Conservation (phyloP, 2,329 filamentous ascomycete genomes). For the Verticillium tricorpus region DNA sequence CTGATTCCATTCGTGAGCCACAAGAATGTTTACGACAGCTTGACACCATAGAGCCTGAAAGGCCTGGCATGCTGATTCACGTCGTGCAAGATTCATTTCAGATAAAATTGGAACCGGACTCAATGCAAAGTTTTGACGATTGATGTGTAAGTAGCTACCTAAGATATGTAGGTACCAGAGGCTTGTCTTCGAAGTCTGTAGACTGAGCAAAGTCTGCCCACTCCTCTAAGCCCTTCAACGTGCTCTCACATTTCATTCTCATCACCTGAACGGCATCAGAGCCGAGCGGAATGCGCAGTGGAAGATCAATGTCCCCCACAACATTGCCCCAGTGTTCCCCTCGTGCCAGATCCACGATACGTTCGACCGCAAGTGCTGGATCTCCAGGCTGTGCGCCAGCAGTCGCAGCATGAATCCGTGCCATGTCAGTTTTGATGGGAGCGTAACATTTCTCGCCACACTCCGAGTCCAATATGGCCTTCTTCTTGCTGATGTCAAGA, state of each 20-base stretch:
- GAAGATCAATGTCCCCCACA: not conserved
- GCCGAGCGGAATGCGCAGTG: constrained; percentile 1
- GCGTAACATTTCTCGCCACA: constrained; percentile 19
- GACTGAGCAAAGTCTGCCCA: constrained; percentile 1
- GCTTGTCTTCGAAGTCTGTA: not conserved
- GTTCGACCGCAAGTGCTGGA: not conserved
- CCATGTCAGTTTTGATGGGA: constrained; percentile 24
- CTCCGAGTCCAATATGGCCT: constrained; percentile 20
- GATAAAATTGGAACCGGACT: no score
- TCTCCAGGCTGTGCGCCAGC: constrained; percentile 1
- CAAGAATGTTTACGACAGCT: no score
- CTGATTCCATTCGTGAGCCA: no score
- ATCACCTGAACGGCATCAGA: constrained; percentile 2
- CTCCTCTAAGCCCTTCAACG: not conserved
- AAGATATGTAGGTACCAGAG: not conserved
- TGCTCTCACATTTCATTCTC: constrained; percentile 2
- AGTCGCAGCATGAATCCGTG: constrained; percentile 1
- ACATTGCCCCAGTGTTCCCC: not conserved
- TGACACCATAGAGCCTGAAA: no score
- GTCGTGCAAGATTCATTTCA: no score
- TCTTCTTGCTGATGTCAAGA: constrained; percentile 26
- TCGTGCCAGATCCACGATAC: constrained; percentile 1
- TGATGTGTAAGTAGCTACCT: not conserved
- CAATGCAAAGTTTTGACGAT: no score
- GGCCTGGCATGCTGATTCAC: no score